Conservation (phyloP, 169 alveolate genomes). For the Eimeria sp. region DNA sequence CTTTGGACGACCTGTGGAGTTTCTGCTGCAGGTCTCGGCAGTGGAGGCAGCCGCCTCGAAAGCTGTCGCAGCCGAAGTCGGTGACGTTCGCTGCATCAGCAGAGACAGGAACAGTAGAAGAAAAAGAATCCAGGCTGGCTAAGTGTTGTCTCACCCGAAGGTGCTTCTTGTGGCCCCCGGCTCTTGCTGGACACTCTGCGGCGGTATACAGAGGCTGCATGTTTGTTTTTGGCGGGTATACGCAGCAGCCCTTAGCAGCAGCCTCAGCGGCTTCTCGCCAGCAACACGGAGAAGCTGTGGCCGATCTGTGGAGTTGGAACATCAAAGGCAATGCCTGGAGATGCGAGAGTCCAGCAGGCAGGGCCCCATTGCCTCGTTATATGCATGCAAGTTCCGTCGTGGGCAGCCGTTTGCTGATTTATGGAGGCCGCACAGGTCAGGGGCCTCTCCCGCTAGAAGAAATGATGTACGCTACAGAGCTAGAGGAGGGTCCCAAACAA, state of each 20-base stretch:
- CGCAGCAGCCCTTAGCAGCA: neutral
- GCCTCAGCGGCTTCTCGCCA: neutral
- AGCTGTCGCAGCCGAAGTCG: neutral
- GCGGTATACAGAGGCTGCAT: conserved; percentile 17
- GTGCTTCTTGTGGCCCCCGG: conserved; percentile 17
- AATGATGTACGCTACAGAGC: conserved; percentile 12
- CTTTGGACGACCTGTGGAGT: conserved; percentile 41
- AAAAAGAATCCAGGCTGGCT: neutral
- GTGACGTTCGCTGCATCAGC: neutral
- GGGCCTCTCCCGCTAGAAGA: conserved; percentile 32
- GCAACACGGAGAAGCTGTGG: neutral
- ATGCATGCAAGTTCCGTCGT: conserved; percentile 26
- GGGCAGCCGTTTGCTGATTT: neutral
- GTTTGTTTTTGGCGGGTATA: conserved; percentile 53
- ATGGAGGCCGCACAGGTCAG: neutral
- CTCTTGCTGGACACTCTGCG: conserved; percentile 47
- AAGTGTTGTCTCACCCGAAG: neutral
- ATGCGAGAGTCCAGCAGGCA: conserved; percentile 1
- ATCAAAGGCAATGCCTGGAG: conserved; percentile 3
- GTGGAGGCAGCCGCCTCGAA: neutral
- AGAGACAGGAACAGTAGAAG: neutral
- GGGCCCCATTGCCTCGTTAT: conserved; percentile 34
- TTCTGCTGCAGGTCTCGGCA: neutral
- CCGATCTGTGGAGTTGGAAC: conserved; percentile 14
- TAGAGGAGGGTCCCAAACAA: neutral